A percentile compares a stretch with the other conserved stretches of the same genome.
These are phyloP conservation scores for Anthracocystis setariae DNA, from an alignment of 1,284 basidiomycete species.

Conservation along the genomic window DNA sequence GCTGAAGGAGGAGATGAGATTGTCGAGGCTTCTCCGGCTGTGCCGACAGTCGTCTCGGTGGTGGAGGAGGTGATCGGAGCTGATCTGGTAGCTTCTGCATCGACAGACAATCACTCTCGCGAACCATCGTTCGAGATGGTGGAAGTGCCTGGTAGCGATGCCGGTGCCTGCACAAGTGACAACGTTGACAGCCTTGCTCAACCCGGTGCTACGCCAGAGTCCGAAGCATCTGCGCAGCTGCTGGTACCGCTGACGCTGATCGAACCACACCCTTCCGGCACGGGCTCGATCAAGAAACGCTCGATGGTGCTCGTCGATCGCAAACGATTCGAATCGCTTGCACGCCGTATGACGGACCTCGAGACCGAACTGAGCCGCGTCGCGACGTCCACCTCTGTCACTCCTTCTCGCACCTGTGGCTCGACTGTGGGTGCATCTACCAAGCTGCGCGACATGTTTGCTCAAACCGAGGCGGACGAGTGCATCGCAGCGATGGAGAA, in stretches of 20 bases:
- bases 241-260: conserved; percentile 50
- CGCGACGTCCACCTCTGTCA: not conserved
- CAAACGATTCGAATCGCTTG: conserved; percentile 53
- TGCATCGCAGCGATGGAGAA: not conserved
- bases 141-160: not conserved
- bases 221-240: conserved; percentile 15
- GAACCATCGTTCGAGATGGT: too few relatives aligned
- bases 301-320: conserved; percentile 62
- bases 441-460: conserved; percentile 24
- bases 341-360: conserved; percentile 51
- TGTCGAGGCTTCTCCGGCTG: not conserved
- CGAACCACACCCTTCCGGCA: conserved; percentile 52
- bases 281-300: conserved; percentile 54
- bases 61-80: not conserved
- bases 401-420: too few relatives aligned
- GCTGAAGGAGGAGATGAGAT: not conserved
- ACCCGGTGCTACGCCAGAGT: not conserved
- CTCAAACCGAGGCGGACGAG: not conserved
- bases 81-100: not conserved
- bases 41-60: too few relatives aligned
- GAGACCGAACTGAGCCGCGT: conserved; percentile 33
- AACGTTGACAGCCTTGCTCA: not conserved
- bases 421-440: not conserved
- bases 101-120: not conserved
- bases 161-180: not conserved